Base-by-base conservation (phyloP, 306 rosid genomes). In the Glycyrrhiza uralensis region DNA sequence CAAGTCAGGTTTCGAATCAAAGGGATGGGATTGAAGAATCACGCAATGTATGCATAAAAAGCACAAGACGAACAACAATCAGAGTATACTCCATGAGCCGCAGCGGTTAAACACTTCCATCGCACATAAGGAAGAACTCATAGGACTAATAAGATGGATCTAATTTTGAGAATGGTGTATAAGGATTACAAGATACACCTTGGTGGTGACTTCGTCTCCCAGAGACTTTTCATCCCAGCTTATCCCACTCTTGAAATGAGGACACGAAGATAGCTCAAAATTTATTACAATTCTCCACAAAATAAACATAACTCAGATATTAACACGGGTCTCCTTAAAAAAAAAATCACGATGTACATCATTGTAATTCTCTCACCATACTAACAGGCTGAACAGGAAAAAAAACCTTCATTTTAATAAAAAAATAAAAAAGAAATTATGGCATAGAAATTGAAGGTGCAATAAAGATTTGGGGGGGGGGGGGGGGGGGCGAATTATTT, bases 291-390 rank as follows among this genome's bases (percentile, higher is more conserved):
- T 18, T 45, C 23, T 26, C 41, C 62, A 62, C 63, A 62, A 68
- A 55, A 7, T 44, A 71, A 63, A 49, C 75, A 57, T 12, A 54
- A 50, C 44, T 66, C 63, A 41, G 78, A 81, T 85, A 83, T 55
- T 74, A 78, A 81, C 68, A 75, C 65, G 81, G 76, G 29, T 36
- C 74, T 72, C 64, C 72, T 17, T 65, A 38, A 60, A 65, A 30
- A 76, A 50, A 74, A 62, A 85, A 74, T 74, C 66, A 72, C 56
- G 74, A 82, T 82, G 58, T 84, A 88, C 93, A 87, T 65, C 59
- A 58, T 54, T 49, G 49, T 71, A 76, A 76, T 28, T 54, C 58
- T 65, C 80, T 82, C 77, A 82, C 72, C 81, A 46, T 84, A 30
- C 77, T 76, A 33, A 51, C 82, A 86, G 67, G 76, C 73, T 74